Evolutionary conservation across 805 yeast genomes (phyloP).

Genomic region (Sungouiella thailandica): DNA sequence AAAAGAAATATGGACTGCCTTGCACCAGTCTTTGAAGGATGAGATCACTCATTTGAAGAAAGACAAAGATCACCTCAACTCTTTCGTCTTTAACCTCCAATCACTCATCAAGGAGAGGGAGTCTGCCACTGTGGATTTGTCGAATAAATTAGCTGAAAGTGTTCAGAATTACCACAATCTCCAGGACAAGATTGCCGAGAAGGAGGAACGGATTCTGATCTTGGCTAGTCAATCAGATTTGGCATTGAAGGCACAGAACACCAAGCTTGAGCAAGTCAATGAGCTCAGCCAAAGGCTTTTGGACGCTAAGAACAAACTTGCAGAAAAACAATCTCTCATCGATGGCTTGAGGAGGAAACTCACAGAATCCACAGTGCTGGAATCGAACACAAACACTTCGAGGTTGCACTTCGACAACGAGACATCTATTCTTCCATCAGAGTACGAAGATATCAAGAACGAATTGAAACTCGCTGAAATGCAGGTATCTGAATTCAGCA

Average conservation of each 20-base stretch:
- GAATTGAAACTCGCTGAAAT: conserved; percentile 55
- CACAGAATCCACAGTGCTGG: conserved; percentile 14
- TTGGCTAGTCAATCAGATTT: conserved; percentile 53
- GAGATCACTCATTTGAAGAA: conserved; percentile 50
- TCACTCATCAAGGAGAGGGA: conserved; percentile 59
- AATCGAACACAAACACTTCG: background rate
- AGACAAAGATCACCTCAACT: conserved; percentile 57
- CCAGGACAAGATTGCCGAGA: conserved; percentile 44
- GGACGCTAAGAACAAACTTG: conserved; percentile 37
- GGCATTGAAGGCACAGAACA: conserved; percentile 48
- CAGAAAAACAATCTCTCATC: conserved; percentile 34
- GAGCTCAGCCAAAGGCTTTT: conserved; percentile 43
- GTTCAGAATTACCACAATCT: conserved; percentile 41
- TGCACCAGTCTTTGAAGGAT: conserved; percentile 45
- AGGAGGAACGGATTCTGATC: conserved; percentile 49
- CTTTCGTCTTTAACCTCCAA: conserved; percentile 57
- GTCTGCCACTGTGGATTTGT: conserved; percentile 42
- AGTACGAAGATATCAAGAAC: conserved; percentile 43
- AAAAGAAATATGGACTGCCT: conserved; percentile 42
- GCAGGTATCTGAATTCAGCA: conserved; percentile 56
- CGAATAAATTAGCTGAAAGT: conserved; percentile 44
- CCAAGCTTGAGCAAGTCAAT: conserved; percentile 55
- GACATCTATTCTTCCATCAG: conserved; percentile 14
- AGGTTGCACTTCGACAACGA: conserved; percentile 2
- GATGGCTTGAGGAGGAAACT: conserved; percentile 38